Base-by-base conservation (phyloP, 2,329 filamentous ascomycete species). In the Colletotrichum liaoningense region DNA sequence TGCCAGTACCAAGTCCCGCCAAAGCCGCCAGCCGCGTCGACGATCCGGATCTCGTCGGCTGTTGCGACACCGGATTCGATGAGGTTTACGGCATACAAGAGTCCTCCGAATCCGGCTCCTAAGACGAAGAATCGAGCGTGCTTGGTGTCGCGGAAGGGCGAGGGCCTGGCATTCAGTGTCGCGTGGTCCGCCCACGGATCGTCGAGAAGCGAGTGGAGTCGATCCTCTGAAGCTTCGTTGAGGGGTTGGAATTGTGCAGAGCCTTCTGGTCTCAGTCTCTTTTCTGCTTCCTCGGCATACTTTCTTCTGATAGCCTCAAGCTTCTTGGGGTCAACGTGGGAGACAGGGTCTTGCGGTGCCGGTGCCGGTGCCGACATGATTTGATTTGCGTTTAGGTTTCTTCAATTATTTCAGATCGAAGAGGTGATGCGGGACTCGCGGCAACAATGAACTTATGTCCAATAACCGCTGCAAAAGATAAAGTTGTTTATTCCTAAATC, bases 1-100 rank as follows among this genome's bases (percentile, higher is more conserved):
- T 88, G 87, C 84, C 86, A 88, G 67, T 86, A 87, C 87, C 86
- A 89, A 0, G 86, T 87, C 8, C 87, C 87, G 4, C 87, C 86
- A 26, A 86, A 82, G 3, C 84, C 85, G 11, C 83, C 84, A 1
- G 82, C 85, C 0, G 78, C 74, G 38, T 87, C 86, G 28, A 85
- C 77, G 0, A 87, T 69, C 0, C 80, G 79, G 12, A 87, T 83
- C 6, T 85, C 83, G 0, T 82, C 72, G 3, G 75, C 56, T 2
- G 69, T 55, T 22, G 78, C 68, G 3, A 54, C 66, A 1, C 78
- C 78, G 0, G 73, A 62, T 28, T 80, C 49, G n/a, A 80, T 63
- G 3, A 80, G 69, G 1, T 72, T 75, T 0, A 78, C 75, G 0
- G 80, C 81, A n/a, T 74, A 79, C 1, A 83, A 74, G 0, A 84